Evolutionary conservation across 1,284 basidiomycete species (phyloP).

Genomic region (Malassezia vespertilionis): DNA sequence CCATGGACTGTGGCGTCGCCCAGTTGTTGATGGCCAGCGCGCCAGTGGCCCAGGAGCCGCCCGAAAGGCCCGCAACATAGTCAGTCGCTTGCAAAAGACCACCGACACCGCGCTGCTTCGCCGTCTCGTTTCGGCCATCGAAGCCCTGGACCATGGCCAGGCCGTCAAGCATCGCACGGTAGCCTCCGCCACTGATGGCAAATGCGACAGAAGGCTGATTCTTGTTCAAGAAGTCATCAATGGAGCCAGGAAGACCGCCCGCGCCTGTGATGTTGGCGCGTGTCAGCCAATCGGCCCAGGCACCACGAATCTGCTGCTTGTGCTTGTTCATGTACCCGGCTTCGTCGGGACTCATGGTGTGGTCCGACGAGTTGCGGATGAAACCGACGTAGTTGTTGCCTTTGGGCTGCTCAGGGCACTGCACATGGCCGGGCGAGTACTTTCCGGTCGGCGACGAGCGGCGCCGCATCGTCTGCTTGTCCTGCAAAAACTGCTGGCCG

Average conservation of each 20-base stretch:
- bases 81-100: slow-evolving; percentile 42
- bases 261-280: slow-evolving; percentile 20
- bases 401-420: slow-evolving; percentile 29
- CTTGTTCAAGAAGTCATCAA: slow-evolving; percentile 26
- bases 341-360: slow-evolving; percentile 25
- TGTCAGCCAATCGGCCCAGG: slow-evolving; percentile 33
- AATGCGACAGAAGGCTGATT: slow-evolving; percentile 47
- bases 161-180: slow-evolving; percentile 50
- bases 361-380: slow-evolving; percentile 26
- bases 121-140: slow-evolving; percentile 37
- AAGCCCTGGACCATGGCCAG: slow-evolving; percentile 31
- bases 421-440: slow-evolving; percentile 28
- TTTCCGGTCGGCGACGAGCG: slow-evolving; percentile 25
- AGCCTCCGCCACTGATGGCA: slow-evolving; percentile 51
- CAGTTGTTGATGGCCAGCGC: slow-evolving; percentile 37
- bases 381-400: slow-evolving; percentile 20
- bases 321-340: slow-evolving; percentile 27
- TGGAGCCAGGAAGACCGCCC: slow-evolving; percentile 24
- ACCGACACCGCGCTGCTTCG: slow-evolving; percentile 33
- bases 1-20: slow-evolving; percentile 32
- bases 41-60: slow-evolving; percentile 40
- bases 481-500: slow-evolving; percentile 7
- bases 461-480: slow-evolving; percentile 14
- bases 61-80: slow-evolving; percentile 40
- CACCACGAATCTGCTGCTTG: slow-evolving; percentile 11